These are phyloP conservation scores for Cynanchum wilfordii DNA, from an alignment of 257 asterid species.

Conservation along the genomic window DNA sequence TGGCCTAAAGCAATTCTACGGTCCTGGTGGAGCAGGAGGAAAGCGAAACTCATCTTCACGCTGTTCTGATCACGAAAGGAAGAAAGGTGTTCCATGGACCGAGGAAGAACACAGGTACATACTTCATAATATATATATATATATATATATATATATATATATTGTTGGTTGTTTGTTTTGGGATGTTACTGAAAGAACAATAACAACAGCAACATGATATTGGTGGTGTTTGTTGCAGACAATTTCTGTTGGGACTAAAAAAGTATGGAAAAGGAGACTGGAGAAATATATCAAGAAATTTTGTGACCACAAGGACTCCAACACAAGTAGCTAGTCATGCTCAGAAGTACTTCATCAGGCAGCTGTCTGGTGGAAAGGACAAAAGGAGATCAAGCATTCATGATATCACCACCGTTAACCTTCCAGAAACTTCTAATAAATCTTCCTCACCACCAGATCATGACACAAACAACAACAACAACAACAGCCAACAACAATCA, in stretches of 20 bases:
- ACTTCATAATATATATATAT: too few species aligned
- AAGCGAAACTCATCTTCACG: slow-evolving; percentile 41
- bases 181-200: neutral
- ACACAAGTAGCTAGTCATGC: slow-evolving; percentile 98
- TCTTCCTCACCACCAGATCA: slow-evolving; percentile 25
- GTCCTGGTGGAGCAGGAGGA: slow-evolving; percentile 23
- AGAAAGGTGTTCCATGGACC: slow-evolving; percentile 91
- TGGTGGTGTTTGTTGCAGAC: slow-evolving; percentile 33
- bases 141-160: too few species aligned
- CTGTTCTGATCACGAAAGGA: slow-evolving; percentile 61
- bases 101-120: slow-evolving; percentile 92
- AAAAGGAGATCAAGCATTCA: slow-evolving; percentile 91
- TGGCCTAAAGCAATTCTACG: slow-evolving; percentile 35
- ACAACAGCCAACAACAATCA: slow-evolving; percentile 11
- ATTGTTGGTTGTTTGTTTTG: too few species aligned
- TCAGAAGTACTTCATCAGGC: slow-evolving; percentile 85
- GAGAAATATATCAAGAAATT: slow-evolving; percentile 80
- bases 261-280: slow-evolving; percentile 98
- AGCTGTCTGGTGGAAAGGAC: slow-evolving; percentile 84
- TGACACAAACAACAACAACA: too few species aligned
- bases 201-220: neutral
- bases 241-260: slow-evolving; percentile 76
- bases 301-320: slow-evolving; percentile 80
- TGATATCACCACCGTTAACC: slow-evolving; percentile 69
- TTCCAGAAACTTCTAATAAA: slow-evolving; percentile 25